Evolutionary conservation across 1,139 yeast genomes (phyloP).

Genomic region (Geotrichum fermentans): DNA sequence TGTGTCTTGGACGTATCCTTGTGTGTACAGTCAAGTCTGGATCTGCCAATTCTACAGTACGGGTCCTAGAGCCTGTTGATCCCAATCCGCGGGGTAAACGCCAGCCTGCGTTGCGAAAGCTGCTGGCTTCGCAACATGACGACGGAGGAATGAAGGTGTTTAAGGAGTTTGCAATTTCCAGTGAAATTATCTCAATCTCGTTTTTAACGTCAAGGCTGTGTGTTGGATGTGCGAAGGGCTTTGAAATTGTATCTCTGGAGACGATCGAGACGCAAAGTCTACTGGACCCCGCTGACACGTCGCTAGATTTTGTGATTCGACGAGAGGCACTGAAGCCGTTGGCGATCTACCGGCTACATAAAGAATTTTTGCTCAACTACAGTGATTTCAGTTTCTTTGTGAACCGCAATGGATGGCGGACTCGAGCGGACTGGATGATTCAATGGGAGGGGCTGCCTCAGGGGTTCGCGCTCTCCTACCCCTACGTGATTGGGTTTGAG

Average conservation of each 20-base stretch:
- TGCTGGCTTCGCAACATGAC: slow-evolving; percentile 37
- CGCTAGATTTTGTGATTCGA: slow-evolving; percentile 85
- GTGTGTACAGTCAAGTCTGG: slow-evolving; percentile 86
- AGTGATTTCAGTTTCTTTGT: slow-evolving; percentile 92
- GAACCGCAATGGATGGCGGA: slow-evolving; percentile 93
- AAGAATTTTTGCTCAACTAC: slow-evolving; percentile 80
- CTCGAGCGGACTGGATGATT: slow-evolving; percentile 87
- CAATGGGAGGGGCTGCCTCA: slow-evolving; percentile 97
- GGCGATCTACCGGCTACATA: slow-evolving; percentile 83
- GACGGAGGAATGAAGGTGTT: slow-evolving; percentile 56
- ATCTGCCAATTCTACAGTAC: slow-evolving; percentile 56
- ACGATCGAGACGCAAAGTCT: slow-evolving; percentile 68
- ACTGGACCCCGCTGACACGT: slow-evolving; percentile 93
- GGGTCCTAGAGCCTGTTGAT: slow-evolving; percentile 80
- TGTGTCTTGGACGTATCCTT: slow-evolving; percentile 80
- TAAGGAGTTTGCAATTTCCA: slow-evolving; percentile 71
- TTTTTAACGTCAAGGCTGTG: slow-evolving; percentile 83
- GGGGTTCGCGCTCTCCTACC: slow-evolving; percentile 88
- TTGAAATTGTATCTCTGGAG: slow-evolving; percentile 72
- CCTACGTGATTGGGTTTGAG: slow-evolving; percentile 87
- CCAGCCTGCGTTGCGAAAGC: slow-evolving; percentile 46
- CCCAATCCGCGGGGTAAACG: slow-evolving; percentile 38
- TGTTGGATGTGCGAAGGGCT: slow-evolving; percentile 93
- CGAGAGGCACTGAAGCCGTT: slow-evolving; percentile 82
- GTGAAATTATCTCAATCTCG: slow-evolving; percentile 89